phyloP scores from a whole-genome alignment of 2,329 filamentous ascomycete genomes.

The Cryphonectria naterciae region DNA sequence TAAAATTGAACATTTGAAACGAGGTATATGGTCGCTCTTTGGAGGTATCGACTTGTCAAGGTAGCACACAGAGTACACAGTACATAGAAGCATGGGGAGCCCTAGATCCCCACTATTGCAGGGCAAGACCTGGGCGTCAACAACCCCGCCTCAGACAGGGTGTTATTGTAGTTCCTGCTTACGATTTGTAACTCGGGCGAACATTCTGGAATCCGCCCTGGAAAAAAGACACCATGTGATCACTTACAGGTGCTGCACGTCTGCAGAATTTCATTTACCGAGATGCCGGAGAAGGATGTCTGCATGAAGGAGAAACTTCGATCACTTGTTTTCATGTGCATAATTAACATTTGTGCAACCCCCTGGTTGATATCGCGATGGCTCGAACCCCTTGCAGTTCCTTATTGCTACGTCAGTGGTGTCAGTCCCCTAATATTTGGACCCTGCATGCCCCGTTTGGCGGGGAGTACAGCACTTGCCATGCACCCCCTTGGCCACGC shows the following conservation, averaged over 20 bases:
- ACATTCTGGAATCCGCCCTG: conserved; percentile 24
- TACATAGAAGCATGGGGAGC: not conserved
- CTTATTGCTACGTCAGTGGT: too few species aligned
- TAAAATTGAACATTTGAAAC: not conserved
- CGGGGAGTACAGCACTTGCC: not conserved
- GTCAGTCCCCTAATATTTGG: too few species aligned
- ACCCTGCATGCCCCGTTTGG: not conserved
- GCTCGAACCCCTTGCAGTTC: too few species aligned
- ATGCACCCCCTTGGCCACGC: not conserved
- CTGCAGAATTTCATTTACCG: not conserved
- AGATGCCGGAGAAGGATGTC: not conserved
- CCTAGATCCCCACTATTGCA: not conserved
- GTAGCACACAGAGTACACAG: not conserved
- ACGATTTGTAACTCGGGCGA: conserved; percentile 24
- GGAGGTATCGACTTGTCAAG: not conserved
- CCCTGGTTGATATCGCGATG: too few species aligned
- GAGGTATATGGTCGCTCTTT: not conserved
- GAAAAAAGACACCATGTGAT: not conserved
- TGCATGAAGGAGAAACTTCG: not conserved
- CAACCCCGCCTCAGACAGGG: not conserved
- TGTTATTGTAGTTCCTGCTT: not conserved
- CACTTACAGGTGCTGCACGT: not conserved
- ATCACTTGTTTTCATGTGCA: not conserved
- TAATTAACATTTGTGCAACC: not conserved
- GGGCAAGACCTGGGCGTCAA: not conserved